Conservation (phyloP, 2,329 filamentous ascomycete species). For the Trichoderma citrinoviride region DNA sequence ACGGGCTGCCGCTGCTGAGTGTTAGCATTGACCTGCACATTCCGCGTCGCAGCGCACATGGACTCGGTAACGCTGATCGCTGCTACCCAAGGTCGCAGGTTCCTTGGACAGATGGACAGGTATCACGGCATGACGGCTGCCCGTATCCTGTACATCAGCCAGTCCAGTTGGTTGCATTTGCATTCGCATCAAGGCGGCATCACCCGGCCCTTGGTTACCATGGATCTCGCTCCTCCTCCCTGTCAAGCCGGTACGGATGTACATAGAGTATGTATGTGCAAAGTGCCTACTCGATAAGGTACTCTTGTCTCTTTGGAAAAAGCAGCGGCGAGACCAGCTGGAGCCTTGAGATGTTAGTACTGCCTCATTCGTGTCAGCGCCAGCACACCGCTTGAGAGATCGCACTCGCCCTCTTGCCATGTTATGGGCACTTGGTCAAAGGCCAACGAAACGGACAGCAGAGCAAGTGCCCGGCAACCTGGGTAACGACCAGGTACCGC, state of each 20-base stretch:
- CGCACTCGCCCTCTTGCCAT: no score
- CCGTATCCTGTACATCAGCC: neutral
- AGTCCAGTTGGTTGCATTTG: neutral
- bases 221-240: constrained; percentile 1
- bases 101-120: neutral
- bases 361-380: neutral
- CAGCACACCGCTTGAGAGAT: neutral
- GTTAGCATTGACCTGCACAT: neutral
- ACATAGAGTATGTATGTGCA: no score
- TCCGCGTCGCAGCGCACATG: neutral
- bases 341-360: neutral
- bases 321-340: neutral
- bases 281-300: no score
- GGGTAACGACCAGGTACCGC: no score
- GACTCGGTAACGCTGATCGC: neutral
- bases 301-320: no score
- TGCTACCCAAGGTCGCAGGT: neutral
- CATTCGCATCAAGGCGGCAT: constrained; percentile 1
- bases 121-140: neutral
- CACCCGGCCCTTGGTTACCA: neutral
- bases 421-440: no score
- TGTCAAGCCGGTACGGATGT: neutral
- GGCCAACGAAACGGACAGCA: no score
- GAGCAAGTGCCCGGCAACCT: no score
- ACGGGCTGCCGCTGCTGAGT: neutral